Evolutionary conservation across 1,139 yeast species (phyloP).

Genomic region (Candida sp.): DNA sequence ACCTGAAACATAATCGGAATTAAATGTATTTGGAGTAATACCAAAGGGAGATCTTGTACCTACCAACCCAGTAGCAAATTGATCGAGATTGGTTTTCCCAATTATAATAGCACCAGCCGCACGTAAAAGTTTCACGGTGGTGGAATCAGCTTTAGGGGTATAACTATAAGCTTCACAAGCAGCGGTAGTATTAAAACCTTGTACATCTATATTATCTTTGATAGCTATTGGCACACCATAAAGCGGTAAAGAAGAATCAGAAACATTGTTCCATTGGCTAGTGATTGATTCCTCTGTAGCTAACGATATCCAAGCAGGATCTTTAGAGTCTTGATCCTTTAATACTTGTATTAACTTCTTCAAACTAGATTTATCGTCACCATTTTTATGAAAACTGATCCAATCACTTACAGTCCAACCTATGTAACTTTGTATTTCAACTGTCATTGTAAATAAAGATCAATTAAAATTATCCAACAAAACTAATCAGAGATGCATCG

Average conservation of each 20-base stretch:
- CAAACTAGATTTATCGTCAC: constrained; percentile 64
- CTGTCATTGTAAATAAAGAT: neutral
- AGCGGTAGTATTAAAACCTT: constrained; percentile 82
- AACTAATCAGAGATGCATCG: too few relatives aligned
- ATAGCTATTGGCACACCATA: constrained; percentile 95
- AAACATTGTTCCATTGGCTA: constrained; percentile 72
- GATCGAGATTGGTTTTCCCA: constrained; percentile 94
- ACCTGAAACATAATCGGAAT: constrained; percentile 77
- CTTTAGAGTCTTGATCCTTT: constrained; percentile 49
- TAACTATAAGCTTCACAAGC: constrained; percentile 87
- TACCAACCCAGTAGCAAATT: constrained; percentile 95
- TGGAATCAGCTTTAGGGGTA: constrained; percentile 66
- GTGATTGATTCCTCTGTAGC: constrained; percentile 56
- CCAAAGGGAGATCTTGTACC: constrained; percentile 97
- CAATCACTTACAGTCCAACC: constrained; percentile 57
- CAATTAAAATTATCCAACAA: too few relatives aligned
- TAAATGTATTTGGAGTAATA: constrained; percentile 73
- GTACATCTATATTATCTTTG: constrained; percentile 91
- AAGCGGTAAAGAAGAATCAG: constrained; percentile 54
- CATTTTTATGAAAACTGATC: constrained; percentile 60
- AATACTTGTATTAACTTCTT: constrained; percentile 47
- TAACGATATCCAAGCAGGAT: constrained; percentile 90
- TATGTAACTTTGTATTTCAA: constrained; percentile 2
- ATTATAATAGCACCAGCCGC: constrained; percentile 86
- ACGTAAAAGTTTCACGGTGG: constrained; percentile 66